Base-by-base conservation (phyloP, 805 yeast genomes). In the Yarrowia hollandica region DNA sequence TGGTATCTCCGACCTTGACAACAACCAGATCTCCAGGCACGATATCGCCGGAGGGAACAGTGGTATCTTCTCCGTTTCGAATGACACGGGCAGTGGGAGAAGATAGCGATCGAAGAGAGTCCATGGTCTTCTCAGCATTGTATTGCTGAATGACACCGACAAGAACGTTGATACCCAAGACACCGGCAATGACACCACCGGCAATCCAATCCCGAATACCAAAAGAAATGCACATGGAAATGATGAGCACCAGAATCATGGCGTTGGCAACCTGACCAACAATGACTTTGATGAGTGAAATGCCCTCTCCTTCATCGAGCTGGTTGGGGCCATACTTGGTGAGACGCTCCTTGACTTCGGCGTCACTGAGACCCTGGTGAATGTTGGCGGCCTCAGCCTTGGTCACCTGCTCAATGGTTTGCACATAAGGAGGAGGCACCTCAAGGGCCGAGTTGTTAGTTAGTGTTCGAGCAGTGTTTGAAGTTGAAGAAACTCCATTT, bases 41-140 rank as follows among this genome's bases (percentile, higher is more conserved):
- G 23, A 85, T 82, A 2, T 79, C 81, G 58, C 77, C 80, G 0
- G 89, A 82, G 5, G 85, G 79, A 30, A 86, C 76, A 1, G 85
- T 79, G 15, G 69, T 65, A 60, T 81, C 83, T 15, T 72, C 73
- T 31, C 88, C 88, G 64, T 81, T 75, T 69, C 94, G 77, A 39
- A 82, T 76, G 21, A 83, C 89, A 37, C 79, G 73, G 0, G 94
- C 91, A 2, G 84, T 79, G 3, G 92, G 90, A 2, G 90, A 82
- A 56, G 86, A 78, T 56, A 87, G 76, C 0, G 83, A 78, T 62
- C 82, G 78, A 38, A 86, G 77, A 0, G 90, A 83, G 34, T 84
- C 87, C 89, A 86, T 87, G 1, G 92, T 87, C 67, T 84, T 80
- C 63, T 86, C 90, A 1, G 94, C 92, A 63, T 81, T 82, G 67